phyloP scores from a whole-genome alignment of 805 yeast species.

The Kodamaea kakaduensis region DNA sequence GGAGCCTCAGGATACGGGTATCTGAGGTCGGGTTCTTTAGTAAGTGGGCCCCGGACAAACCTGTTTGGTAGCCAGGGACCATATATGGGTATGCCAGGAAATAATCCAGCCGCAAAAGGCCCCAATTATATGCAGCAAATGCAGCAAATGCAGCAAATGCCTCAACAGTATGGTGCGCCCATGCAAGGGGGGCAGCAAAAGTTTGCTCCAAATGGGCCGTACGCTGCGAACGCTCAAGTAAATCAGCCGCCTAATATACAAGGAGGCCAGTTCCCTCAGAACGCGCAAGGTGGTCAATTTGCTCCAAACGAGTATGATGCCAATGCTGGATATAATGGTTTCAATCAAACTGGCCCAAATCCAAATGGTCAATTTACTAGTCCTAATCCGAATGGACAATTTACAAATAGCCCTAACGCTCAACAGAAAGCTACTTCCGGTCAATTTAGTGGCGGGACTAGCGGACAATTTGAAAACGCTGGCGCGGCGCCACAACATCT shows the following conservation, averaged over 20 bases:
- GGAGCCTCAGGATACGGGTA: not conserved
- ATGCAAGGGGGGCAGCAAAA: too few species aligned
- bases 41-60: not conserved
- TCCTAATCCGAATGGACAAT: not conserved
- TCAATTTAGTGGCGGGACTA: too few species aligned
- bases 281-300: too few species aligned
- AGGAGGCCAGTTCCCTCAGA: too few species aligned
- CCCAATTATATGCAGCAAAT: conserved; percentile 2
- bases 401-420: conserved; percentile 10
- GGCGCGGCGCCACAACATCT: conserved; percentile 4
- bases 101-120: not conserved
- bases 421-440: too few species aligned
- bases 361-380: conserved; percentile 4
- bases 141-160: conserved; percentile 7
- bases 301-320: too few species aligned
- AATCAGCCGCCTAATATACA: too few species aligned
- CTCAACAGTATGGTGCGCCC: too few species aligned
- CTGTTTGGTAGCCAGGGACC: conserved; percentile 1
- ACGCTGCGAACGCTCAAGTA: too few species aligned
- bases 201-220: too few species aligned
- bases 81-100: not conserved
- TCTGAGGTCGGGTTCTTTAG: conserved; percentile 1
- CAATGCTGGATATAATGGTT: too few species aligned
- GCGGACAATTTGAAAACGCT: not conserved
- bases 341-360: not conserved